A percentile compares a stretch with the other conserved stretches of the same genome.
phyloP scores from a whole-genome alignment of 306 rosid genomes.

The peach (Prunus persica) region Prunus_persica_NCBIv2 NC_034010.1:26999001-26999500 shows the following conservation, averaged over 20 bases:
- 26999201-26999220: conserved; percentile 29
- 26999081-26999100: conserved; percentile 69
- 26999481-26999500: too few relatives aligned
- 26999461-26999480: too few relatives aligned
- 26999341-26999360: too few relatives aligned
- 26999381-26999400: too few relatives aligned
- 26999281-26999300: neutral
- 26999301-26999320: neutral
- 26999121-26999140: conserved; percentile 48
- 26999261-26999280: conserved; percentile 25
- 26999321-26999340: neutral
- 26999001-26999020: neutral
- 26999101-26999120: conserved; percentile 49
- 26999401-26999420: too few relatives aligned
- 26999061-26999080: neutral
- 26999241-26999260: conserved; percentile 43
- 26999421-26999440: accelerated
- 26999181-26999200: conserved; percentile 47
- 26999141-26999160: conserved; percentile 60
- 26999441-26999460: too few relatives aligned
- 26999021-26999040: neutral
- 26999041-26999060: neutral
- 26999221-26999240: conserved; percentile 37
- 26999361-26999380: too few relatives aligned
- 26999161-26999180: conserved; percentile 51